Base-by-base conservation (phyloP, 1,284 basidiomycete genomes). In the Moesziomyces sp. region DNA sequence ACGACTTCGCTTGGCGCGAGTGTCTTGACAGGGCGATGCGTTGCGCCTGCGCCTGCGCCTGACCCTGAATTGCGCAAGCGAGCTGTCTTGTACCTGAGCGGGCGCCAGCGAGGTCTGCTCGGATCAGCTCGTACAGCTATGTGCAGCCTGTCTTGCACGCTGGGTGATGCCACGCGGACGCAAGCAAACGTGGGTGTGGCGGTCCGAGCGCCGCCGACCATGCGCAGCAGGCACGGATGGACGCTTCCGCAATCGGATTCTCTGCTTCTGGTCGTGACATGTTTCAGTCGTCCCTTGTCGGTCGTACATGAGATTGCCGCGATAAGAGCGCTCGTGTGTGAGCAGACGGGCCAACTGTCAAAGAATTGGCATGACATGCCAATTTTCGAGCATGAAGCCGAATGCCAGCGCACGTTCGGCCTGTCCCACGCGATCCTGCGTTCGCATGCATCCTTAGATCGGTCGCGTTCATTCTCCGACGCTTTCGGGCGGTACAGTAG, bases 11-110 rank as follows among this genome's bases (percentile, higher is more conserved):
- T 49, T 34, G 19, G 9, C 16, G 16, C 18, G 38, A 18, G 18
- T n/a, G 38, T 40, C 38, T 40, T n/a, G 38, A 40, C 16, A 18
- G 13, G 38, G n/a, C n/a, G n/a, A n/a, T n/a, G n/a, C n/a, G n/a
- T n/a, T n/a, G n/a, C n/a, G n/a, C n/a, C 38, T 34, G 30, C 16
- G 6, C 7, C 38, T 40, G 38, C 38, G 38, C 16, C 38, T 40
- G 38, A 40, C 14, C n/a, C 19, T 21, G 14, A 18, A 34, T 35
- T n/a, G 46, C 24, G 16, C 35, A 56, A 42, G 47, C 48, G 56
- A 58, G 49, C 43, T 52, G 56, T 51, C 56, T 45, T 30, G 49
- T 46, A 46, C 49, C 56, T 52, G 49, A 8, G 5, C 11, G 11
- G 11, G 9, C 30, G 30, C 30, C 30, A 13, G 30, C 30, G 13